These are phyloP conservation scores for Neurospora discreta DNA, from an alignment of 495 filamentous ascomycete genomes.

Conservation along the genomic window DNA sequence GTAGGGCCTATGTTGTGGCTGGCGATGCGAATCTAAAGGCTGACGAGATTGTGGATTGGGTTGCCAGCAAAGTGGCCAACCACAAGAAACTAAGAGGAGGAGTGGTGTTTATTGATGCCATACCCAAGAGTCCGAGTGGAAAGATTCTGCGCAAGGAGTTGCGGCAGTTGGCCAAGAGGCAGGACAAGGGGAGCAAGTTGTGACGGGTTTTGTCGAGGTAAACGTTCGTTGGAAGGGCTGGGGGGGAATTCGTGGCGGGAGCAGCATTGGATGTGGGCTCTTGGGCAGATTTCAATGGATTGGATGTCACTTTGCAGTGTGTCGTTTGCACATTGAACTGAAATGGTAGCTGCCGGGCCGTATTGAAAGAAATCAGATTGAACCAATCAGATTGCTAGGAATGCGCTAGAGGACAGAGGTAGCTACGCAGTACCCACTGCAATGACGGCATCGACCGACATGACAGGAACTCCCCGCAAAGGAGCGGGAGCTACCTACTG, in stretches of 20 bases:
- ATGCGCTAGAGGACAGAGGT: neutral
- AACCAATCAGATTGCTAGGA: neutral
- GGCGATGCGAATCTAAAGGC: slow-evolving; percentile 11
- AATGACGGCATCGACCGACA: neutral
- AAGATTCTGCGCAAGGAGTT: slow-evolving; percentile 68
- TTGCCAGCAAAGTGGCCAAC: slow-evolving; percentile 42
- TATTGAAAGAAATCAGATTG: neutral
- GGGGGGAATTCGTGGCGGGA: too few relatives aligned
- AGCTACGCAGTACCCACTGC: neutral
- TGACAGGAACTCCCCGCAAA: too few relatives aligned
- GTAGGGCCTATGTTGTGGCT: slow-evolving; percentile 60
- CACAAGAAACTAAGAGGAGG: slow-evolving; percentile 72
- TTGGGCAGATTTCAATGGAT: too few relatives aligned
- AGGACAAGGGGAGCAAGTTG: slow-evolving; percentile 11
- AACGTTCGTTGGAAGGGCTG: too few relatives aligned
- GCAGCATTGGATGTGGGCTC: too few relatives aligned
- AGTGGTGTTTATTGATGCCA: slow-evolving; percentile 59
- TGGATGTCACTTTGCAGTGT: too few relatives aligned
- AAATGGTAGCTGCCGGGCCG: neutral
- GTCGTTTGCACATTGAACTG: neutral
- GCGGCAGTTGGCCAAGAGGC: slow-evolving; percentile 21
- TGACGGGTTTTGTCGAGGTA: too few relatives aligned
- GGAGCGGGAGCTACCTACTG: neutral
- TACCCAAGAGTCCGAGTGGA: slow-evolving; percentile 73
- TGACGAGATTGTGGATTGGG: slow-evolving; percentile 20